Conservation (phyloP, 306 rosid species). For the Cucurbita moschata region DNA sequence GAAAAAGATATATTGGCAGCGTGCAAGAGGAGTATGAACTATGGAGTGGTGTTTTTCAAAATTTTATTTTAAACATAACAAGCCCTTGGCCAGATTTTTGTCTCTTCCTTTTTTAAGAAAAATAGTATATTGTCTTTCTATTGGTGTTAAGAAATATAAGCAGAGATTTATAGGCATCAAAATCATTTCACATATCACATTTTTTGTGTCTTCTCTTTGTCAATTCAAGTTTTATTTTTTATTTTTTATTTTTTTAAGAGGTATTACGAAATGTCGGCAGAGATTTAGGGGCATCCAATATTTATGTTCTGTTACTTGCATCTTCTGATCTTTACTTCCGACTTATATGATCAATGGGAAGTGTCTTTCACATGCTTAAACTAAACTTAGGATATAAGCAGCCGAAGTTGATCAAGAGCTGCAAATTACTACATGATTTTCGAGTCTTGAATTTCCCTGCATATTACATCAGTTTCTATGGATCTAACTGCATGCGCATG, state of each 20-base stretch:
- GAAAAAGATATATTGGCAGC: conserved; percentile 13
- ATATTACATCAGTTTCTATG: background rate
- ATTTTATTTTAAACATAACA: background rate
- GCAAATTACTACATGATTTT: background rate
- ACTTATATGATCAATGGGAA: background rate
- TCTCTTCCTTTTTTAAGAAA: background rate
- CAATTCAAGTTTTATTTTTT: too few species aligned
- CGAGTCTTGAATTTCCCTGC: background rate
- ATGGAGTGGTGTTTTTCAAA: conserved; percentile 56
- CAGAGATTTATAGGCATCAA: background rate
- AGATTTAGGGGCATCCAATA: background rate
- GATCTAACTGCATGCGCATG: background rate
- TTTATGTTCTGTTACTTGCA: background rate
- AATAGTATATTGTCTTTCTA: background rate
- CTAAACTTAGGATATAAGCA: background rate
- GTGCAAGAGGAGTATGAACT: conserved; percentile 85
- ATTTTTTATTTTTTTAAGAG: background rate
- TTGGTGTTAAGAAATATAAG: background rate
- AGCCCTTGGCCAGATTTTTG: background rate
- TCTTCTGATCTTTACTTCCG: background rate
- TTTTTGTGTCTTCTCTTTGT: too few species aligned
- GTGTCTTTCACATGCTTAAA: background rate
- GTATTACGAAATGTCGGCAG: background rate
- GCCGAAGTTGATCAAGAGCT: background rate
- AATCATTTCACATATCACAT: too few species aligned